Base-by-base conservation (phyloP, 1,284 basidiomycete genomes). In the Ustilago xerochloae region DNA sequence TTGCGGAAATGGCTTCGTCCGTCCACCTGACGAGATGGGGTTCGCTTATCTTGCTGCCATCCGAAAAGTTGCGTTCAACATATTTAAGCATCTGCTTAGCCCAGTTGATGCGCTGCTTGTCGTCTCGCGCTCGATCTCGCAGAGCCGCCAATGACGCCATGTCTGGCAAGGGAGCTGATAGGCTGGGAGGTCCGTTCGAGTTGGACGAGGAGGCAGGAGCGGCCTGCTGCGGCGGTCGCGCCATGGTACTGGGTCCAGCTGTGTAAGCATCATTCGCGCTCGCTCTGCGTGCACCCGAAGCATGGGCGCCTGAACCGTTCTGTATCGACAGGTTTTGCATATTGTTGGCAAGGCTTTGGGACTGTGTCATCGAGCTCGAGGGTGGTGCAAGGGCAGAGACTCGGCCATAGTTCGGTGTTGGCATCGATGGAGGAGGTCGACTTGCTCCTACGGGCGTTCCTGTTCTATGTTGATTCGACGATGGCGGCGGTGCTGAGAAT, bases 51-150 rank as follows among this genome's bases (percentile, higher is more conserved):
- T 66, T 75, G 54, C 51, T 75, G 29, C 59, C 68, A 35, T 73
- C 75, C 16, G 63, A 49, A 28, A 66, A 76, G 67, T 68, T 83
- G 38, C 80, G 75, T 67, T 93, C 91, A 68, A 93, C 90, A 68
- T 93, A 90, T 78, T 90, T 89, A 75, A 94, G 85, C 54, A 94
- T 90, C 70, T 93, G 91, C 45, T 90, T 88, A 6, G 89, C 88
- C 93, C 93, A 96, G 18, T 87, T 86, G 16, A 94, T 84, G 72
- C 89, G 89, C 49, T 89, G 86, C 0, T 86, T 80, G 0, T 90
- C 89, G 77, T 90, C 89, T 64, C 87, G 55, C 2, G 79, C 77
- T 7, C 56, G 52, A 16, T 84, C 75, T 0, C 78, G 67, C 32
- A 69, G 64, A 13, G 50, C 26, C 0, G 55, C 65, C n/a, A 85